Percentiles rank a stretch among this genome's conserved stretches.
These are phyloP conservation scores for Zygoascus sp. DNA, from an alignment of 1,139 yeast species.

Conservation along the genomic window DNA sequence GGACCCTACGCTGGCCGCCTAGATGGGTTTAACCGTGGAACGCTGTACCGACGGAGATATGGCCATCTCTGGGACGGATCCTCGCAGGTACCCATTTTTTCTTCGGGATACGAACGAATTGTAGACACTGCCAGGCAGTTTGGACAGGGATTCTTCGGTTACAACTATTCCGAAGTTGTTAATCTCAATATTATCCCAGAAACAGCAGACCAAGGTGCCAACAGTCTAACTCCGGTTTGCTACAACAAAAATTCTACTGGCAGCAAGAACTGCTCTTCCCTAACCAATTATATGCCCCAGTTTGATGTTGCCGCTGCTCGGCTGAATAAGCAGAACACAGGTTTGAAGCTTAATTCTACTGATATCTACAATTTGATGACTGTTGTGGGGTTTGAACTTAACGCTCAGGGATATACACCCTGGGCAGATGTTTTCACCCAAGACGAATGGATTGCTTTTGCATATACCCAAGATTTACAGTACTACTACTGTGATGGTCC, in stretches of 20 bases:
- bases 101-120: slow-evolving; percentile 40
- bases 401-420: slow-evolving; percentile 50
- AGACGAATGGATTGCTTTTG: slow-evolving; percentile 49
- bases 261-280: slow-evolving; percentile 22
- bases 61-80: slow-evolving; percentile 37
- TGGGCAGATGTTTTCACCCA: slow-evolving; percentile 51
- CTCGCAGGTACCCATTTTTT: slow-evolving; percentile 36
- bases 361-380: slow-evolving; percentile 46
- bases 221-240: slow-evolving; percentile 39
- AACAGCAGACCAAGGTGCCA: slow-evolving; percentile 37
- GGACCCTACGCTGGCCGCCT: slow-evolving; percentile 39
- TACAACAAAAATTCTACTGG: slow-evolving; percentile 31
- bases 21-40: slow-evolving; percentile 32
- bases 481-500: slow-evolving; percentile 53
- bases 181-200: slow-evolving; percentile 40
- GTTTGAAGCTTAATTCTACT: slow-evolving; percentile 39
- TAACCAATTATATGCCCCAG: slow-evolving; percentile 22
- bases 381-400: slow-evolving; percentile 56
- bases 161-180: slow-evolving; percentile 35
- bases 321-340: slow-evolving; percentile 40
- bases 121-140: slow-evolving; percentile 39
- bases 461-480: slow-evolving; percentile 45
- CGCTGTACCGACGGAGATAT: slow-evolving; percentile 35
- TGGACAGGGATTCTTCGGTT: slow-evolving; percentile 42
- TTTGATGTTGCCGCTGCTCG: slow-evolving; percentile 39